These are phyloP conservation scores for Penicillium fuscoglaucum DNA, from an alignment of 2,329 filamentous ascomycete species.

Conservation along the genomic window DNA sequence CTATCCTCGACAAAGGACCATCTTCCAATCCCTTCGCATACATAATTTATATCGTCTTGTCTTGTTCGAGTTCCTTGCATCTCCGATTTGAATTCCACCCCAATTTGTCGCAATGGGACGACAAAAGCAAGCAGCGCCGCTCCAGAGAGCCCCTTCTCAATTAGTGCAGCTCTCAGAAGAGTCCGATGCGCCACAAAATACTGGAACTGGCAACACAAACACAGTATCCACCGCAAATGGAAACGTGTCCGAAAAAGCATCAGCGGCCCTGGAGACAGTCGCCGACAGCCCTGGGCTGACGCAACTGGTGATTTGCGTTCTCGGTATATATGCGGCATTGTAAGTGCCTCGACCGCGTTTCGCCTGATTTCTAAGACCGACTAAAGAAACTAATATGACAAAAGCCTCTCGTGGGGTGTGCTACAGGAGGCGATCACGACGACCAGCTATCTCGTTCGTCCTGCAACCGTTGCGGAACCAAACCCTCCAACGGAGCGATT, in stretches of 20 bases:
- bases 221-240: conserved; percentile 19
- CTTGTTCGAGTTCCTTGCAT: neutral
- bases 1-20: neutral
- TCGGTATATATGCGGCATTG: conserved; percentile 96
- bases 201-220: conserved; percentile 35
- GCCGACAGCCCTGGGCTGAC: conserved; percentile 58
- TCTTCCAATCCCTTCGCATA: neutral
- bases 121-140: conserved; percentile 65
- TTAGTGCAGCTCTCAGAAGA: conserved; percentile 51
- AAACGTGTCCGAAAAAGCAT: conserved; percentile 20
- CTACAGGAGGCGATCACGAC: conserved; percentile 98
- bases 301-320: conserved; percentile 83
- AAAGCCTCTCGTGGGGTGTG: conserved; percentile 87
- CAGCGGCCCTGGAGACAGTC: conserved; percentile 30
- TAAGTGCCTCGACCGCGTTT: conserved; percentile 44
- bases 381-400: conserved; percentile 4
- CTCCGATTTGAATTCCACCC: neutral
- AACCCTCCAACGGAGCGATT: conserved; percentile 65
- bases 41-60: neutral
- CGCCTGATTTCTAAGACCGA: neutral
- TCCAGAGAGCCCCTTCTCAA: conserved; percentile 66
- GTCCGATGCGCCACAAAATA: conserved; percentile 28
- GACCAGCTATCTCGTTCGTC: conserved; percentile 70
- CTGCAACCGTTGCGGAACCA: conserved; percentile 48
- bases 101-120: conserved; percentile 60